phyloP scores from a whole-genome alignment of 1,284 basidiomycete genomes.

The Puccinia brachypodii region DNA sequence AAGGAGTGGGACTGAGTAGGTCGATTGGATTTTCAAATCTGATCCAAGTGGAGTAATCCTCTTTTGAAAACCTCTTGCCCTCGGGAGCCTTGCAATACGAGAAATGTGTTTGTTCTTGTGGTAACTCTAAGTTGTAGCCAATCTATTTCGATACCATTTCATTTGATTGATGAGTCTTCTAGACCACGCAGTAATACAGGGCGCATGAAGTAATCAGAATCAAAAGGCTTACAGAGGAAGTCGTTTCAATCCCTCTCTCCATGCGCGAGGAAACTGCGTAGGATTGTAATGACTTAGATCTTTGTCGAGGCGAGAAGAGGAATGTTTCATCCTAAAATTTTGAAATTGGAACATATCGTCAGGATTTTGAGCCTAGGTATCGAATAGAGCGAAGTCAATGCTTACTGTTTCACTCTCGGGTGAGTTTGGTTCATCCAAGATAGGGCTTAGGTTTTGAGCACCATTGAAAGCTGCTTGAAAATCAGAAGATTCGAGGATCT shows the following conservation, averaged over 20 bases:
- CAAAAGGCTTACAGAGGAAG: constrained; percentile 16
- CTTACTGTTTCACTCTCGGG: constrained; percentile 26
- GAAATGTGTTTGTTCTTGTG: neutral
- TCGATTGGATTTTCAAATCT: constrained; percentile 31
- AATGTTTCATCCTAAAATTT: neutral
- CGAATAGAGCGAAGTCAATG: neutral
- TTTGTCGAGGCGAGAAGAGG: constrained; percentile 17
- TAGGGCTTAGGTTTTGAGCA: constrained; percentile 4
- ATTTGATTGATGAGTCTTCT: neutral
- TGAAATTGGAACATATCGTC: neutral
- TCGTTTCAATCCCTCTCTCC: constrained; percentile 24
- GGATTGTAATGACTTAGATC: neutral
- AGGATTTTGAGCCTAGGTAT: neutral
- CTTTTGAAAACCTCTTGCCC: constrained; percentile 6
- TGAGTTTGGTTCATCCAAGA: constrained; percentile 18
- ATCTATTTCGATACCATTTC: neutral
- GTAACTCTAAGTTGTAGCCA: constrained; percentile 10
- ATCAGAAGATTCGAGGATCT: neutral
- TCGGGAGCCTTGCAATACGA: neutral
- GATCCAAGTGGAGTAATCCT: constrained; percentile 21
- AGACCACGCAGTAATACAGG: neutral
- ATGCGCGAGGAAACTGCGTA: neutral
- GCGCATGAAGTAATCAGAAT: neutral
- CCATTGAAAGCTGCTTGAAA: constrained; percentile 6
- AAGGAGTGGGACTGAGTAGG: constrained; percentile 5